These are phyloP conservation scores for Cunninghamia lanceolata DNA, from an alignment of 75 land plant species.

Conservation along the genomic window DNA sequence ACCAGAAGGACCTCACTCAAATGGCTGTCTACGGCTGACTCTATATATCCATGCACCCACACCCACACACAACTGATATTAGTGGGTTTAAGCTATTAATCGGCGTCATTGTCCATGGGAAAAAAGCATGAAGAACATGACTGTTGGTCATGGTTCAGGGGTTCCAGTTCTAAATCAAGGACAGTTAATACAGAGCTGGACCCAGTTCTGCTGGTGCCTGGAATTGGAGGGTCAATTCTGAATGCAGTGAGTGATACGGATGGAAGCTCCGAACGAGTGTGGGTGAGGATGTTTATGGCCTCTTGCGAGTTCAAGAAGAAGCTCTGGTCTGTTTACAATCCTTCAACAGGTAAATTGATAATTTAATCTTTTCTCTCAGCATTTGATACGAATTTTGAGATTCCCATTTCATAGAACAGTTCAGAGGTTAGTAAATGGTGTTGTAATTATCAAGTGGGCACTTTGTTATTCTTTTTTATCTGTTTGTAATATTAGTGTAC, in stretches of 20 bases:
- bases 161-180: neutral
- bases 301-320: constrained; percentile 73
- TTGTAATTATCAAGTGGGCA: neutral
- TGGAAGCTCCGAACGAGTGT: constrained; percentile 60
- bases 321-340: constrained; percentile 75
- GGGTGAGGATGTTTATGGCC: constrained; percentile 80
- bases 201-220: constrained; percentile 82
- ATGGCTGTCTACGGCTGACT: neutral
- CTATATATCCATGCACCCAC: neutral
- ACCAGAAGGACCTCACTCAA: neutral
- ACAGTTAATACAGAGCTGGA: constrained; percentile 25
- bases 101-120: neutral
- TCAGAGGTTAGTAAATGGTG: too few species aligned
- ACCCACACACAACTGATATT: neutral
- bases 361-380: neutral
- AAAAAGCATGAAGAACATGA: constrained; percentile 1
- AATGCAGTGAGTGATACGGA: constrained; percentile 57
- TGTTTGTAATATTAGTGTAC: neutral
- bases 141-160: neutral
- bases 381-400: neutral
- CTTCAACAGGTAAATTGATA: constrained; percentile 51
- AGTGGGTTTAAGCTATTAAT: neutral
- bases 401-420: neutral
- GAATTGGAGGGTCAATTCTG: constrained; percentile 83
- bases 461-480: neutral